These are phyloP conservation scores for Lyophyllum atratum DNA, from an alignment of 768 basidiomycete species.

Conservation along the genomic window DNA sequence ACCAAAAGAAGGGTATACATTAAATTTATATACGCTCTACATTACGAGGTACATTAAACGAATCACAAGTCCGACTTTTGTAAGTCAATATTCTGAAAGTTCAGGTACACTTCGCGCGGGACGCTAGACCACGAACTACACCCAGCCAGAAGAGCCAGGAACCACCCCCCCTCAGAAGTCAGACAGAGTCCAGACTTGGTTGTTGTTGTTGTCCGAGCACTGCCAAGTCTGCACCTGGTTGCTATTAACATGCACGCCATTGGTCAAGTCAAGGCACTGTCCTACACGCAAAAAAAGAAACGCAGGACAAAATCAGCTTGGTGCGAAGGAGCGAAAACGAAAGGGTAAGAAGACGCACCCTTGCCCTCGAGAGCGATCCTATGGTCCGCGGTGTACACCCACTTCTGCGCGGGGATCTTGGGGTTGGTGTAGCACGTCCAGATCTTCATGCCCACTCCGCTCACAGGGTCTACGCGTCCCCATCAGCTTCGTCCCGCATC, in stretches of 20 bases:
- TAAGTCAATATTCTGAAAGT: too few relatives aligned
- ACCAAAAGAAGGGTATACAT: too few relatives aligned
- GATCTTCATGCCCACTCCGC: slow-evolving; percentile 33
- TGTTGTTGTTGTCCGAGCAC: slow-evolving; percentile 26
- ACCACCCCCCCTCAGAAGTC: not conserved
- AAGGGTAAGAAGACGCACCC: slow-evolving; percentile 10
- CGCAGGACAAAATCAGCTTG: not conserved
- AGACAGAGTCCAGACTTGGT: slow-evolving; percentile 31
- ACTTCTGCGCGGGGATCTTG: slow-evolving; percentile 33
- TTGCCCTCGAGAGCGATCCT: slow-evolving; percentile 23
- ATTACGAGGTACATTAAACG: too few relatives aligned
- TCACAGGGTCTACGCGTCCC: slow-evolving; percentile 24
- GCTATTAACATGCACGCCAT: slow-evolving; percentile 27
- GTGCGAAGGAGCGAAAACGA: not conserved
- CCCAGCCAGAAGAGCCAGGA: not conserved
- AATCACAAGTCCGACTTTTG: too few relatives aligned
- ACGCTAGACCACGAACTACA: not conserved
- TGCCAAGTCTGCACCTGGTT: slow-evolving; percentile 31
- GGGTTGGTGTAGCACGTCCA: slow-evolving; percentile 35
- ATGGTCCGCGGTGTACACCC: slow-evolving; percentile 32
- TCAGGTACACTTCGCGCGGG: too few relatives aligned
- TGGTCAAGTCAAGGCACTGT: slow-evolving; percentile 31
- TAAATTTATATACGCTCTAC: too few relatives aligned
- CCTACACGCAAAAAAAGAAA: slow-evolving; percentile 15
- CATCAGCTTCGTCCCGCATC: not conserved